phyloP scores from a whole-genome alignment of 2,329 filamentous ascomycete genomes.

The Sphaceloma murrayae region DNA sequence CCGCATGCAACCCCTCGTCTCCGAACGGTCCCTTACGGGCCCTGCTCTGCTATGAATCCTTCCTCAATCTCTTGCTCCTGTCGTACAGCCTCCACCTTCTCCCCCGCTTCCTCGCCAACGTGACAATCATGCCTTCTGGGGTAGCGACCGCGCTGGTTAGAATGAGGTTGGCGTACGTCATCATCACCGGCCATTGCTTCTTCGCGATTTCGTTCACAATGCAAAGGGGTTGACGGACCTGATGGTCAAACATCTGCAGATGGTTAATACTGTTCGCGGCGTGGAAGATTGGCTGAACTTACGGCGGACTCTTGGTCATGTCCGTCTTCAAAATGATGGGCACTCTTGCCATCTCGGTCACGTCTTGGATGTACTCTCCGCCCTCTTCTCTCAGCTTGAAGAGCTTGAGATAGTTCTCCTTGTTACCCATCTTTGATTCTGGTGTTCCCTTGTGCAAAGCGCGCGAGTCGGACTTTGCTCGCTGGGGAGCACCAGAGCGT shows the following conservation, averaged over 20 bases:
- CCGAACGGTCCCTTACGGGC: too few relatives aligned
- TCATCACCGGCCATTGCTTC: too few relatives aligned
- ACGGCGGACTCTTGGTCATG: conserved; percentile 97
- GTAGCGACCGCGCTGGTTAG: too few relatives aligned
- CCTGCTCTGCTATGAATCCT: background rate
- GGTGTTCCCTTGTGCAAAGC: conserved; percentile 61
- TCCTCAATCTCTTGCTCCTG: background rate
- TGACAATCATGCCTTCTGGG: too few relatives aligned
- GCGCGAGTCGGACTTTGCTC: conserved; percentile 90
- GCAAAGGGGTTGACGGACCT: conserved; percentile 74
- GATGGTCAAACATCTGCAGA: conserved; percentile 65
- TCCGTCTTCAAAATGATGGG: conserved; percentile 99
- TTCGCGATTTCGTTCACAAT: too few relatives aligned
- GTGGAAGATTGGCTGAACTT: conserved; percentile 43
- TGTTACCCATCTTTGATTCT: conserved; percentile 75
- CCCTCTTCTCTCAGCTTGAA: conserved; percentile 87
- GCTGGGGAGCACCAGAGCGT: conserved; percentile 60
- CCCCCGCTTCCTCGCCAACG: too few relatives aligned
- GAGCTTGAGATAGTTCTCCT: conserved; percentile 89
- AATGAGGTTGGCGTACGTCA: background rate
- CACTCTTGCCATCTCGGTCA: conserved; percentile 93
- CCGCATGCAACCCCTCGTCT: too few relatives aligned
- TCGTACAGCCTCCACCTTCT: too few relatives aligned
- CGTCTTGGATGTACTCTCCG: conserved; percentile 95
- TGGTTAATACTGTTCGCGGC: conserved; percentile 31